A percentile compares a stretch with the other conserved stretches of the same genome.
Evolutionary conservation across 2,329 filamentous ascomycete genomes (phyloP).

Genomic region (Diaporthe eres): DNA sequence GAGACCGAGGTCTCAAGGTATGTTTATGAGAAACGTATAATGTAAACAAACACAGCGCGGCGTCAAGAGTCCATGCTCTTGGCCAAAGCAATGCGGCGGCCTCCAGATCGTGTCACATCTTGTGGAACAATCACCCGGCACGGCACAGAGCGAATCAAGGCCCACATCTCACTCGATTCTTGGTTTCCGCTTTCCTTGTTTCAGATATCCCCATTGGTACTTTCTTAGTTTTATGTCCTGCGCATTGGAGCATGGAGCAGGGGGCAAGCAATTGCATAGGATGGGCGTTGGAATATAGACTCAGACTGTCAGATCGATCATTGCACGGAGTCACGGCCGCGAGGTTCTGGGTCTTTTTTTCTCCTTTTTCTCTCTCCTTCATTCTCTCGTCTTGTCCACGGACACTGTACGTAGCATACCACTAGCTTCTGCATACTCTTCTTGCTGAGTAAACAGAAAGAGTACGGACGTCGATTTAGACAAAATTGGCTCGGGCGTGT

Average conservation of each 20-base stretch:
- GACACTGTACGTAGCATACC: conserved; percentile 8
- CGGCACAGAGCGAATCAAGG: not conserved
- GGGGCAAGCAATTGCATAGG: conserved; percentile 28
- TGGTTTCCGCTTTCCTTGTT: not conserved
- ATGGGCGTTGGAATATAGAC: conserved; percentile 36
- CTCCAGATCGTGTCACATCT: not conserved
- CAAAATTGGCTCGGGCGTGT: not conserved
- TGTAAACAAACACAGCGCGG: not conserved
- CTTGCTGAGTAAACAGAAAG: not conserved
- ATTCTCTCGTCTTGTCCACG: not conserved
- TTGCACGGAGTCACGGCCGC: conserved; percentile 41
- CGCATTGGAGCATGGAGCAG: conserved; percentile 27
- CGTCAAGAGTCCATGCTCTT: not conserved
- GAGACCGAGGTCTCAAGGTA: not conserved
- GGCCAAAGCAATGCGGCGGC: not conserved
- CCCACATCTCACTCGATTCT: not conserved
- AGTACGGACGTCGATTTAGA: conserved; percentile 1
- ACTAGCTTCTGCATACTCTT: not conserved
- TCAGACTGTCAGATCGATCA: conserved; percentile 40
- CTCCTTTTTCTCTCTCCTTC: not conserved
- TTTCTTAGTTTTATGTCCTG: not conserved
- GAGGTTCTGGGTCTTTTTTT: conserved; percentile 1
- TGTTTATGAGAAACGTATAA: conserved; percentile 16
- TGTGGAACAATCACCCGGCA: not conserved
- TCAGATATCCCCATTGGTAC: not conserved